Percentiles rank a stretch among this genome's conserved stretches.
Conservation (phyloP, 2,329 filamentous ascomycete genomes). For the Xylariaceae sp. region DNA sequence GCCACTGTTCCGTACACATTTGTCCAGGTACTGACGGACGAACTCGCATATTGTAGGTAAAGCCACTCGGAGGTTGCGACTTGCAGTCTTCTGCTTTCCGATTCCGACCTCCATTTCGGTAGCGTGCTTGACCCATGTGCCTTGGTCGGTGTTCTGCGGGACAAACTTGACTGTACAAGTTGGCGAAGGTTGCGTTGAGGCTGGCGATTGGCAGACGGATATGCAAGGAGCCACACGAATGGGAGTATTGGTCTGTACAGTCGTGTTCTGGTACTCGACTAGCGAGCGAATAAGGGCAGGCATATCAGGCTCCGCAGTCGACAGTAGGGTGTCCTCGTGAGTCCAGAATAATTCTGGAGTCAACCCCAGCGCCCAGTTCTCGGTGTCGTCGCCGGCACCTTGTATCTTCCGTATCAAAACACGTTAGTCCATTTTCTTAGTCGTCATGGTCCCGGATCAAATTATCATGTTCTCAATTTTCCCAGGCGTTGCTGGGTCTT, state of each 20-base stretch:
- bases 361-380: slow-evolving; percentile 84
- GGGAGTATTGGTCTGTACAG: slow-evolving; percentile 24
- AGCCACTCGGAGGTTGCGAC: slow-evolving; percentile 72
- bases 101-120: slow-evolving; percentile 57
- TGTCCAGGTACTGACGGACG: slow-evolving; percentile 27
- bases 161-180: slow-evolving; percentile 42
- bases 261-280: slow-evolving; percentile 35
- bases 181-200: slow-evolving; percentile 5
- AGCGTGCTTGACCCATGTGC: slow-evolving; percentile 37
- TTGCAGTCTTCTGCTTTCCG: slow-evolving; percentile 67
- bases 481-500: too few relatives aligned
- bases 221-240: slow-evolving; percentile 33
- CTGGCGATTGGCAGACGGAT: slow-evolving; percentile 23
- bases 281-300: slow-evolving; percentile 46
- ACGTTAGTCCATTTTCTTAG: too few relatives aligned
- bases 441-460: too few relatives aligned
- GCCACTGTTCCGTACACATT: neutral
- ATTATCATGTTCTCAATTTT: too few relatives aligned
- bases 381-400: slow-evolving; percentile 89
- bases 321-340: slow-evolving; percentile 57
- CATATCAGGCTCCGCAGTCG: slow-evolving; percentile 61
- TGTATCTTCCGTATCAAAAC: too few relatives aligned
- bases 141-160: slow-evolving; percentile 40
- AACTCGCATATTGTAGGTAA: slow-evolving; percentile 61
- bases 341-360: slow-evolving; percentile 78